Conservation (phyloP, 768 basidiomycete species). For the Xerocomus brunneocitrinus region DNA sequence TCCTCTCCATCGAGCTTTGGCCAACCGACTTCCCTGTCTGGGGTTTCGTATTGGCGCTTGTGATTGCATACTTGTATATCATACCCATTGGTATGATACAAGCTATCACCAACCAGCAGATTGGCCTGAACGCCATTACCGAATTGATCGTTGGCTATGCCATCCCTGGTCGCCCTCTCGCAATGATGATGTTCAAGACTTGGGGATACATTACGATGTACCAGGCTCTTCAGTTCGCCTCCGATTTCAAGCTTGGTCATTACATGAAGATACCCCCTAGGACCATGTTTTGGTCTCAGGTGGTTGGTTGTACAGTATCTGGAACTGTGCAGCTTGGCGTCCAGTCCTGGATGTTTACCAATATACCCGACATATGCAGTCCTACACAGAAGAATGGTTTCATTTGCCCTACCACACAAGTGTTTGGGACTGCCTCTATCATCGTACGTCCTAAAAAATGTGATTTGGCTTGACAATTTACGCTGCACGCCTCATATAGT, state of each 20-base stretch:
- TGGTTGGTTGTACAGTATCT: slow-evolving; percentile 56
- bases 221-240: slow-evolving; percentile 60
- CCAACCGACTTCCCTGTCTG: slow-evolving; percentile 46
- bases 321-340: slow-evolving; percentile 66
- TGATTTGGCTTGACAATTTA: background rate
- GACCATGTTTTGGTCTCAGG: slow-evolving; percentile 65
- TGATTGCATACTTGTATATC: slow-evolving; percentile 56
- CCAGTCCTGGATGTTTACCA: slow-evolving; percentile 55
- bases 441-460: slow-evolving; percentile 37
- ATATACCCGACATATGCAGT: slow-evolving; percentile 35
- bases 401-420: slow-evolving; percentile 64
- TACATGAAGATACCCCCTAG: slow-evolving; percentile 68
- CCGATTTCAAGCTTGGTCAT: slow-evolving; percentile 76
- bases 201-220: slow-evolving; percentile 67
- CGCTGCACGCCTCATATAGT: slow-evolving; percentile 22
- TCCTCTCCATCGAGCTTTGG: slow-evolving; percentile 60
- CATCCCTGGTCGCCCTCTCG: slow-evolving; percentile 61
- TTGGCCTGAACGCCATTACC: slow-evolving; percentile 42
- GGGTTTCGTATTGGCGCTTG: slow-evolving; percentile 39
- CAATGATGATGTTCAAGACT: slow-evolving; percentile 79
- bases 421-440: slow-evolving; percentile 51
- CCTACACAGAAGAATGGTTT: slow-evolving; percentile 43
- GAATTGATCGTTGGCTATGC: slow-evolving; percentile 63
- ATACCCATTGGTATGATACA: slow-evolving; percentile 56
- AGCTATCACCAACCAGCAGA: slow-evolving; percentile 76